Percentiles rank a stretch among this genome's conserved stretches.
Conservation (phyloP, 441 rosid genomes). For the Flueggea neowawraea region DNA sequence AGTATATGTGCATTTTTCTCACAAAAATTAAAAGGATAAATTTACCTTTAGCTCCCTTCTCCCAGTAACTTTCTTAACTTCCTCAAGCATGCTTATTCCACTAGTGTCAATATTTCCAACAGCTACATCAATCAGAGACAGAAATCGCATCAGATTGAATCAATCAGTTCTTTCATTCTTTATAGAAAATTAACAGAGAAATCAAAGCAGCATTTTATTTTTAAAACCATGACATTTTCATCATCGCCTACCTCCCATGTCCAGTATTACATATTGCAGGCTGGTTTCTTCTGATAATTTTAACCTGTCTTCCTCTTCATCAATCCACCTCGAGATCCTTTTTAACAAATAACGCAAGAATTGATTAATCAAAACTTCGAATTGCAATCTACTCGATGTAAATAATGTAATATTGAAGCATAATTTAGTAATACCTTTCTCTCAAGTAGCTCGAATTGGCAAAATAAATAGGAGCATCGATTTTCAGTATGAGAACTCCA, state of each 20-base stretch:
- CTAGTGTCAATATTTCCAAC: constrained; percentile 98
- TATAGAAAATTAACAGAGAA: background rate
- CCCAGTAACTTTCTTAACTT: constrained; percentile 54
- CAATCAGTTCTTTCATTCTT: background rate
- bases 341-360: background rate
- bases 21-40: background rate
- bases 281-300: constrained; percentile 46
- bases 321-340: constrained; percentile 87
- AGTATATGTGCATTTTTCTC: too few relatives aligned
- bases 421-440: constrained; percentile 50
- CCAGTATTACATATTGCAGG: constrained; percentile 74
- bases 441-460: constrained; percentile 86
- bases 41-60: constrained; percentile 72
- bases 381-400: background rate
- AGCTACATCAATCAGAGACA: constrained; percentile 35
- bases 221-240: background rate
- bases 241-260: constrained; percentile 59
- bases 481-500: constrained; percentile 77
- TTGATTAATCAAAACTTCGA: background rate
- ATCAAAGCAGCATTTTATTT: too few relatives aligned
- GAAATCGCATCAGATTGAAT: background rate
- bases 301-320: constrained; percentile 82
- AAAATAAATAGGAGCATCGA: constrained; percentile 94
- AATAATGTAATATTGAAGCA: background rate
- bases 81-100: constrained; percentile 96